phyloP scores from a whole-genome alignment of 805 yeast genomes.

The Sungouiozyma ichnusensis region DNA sequence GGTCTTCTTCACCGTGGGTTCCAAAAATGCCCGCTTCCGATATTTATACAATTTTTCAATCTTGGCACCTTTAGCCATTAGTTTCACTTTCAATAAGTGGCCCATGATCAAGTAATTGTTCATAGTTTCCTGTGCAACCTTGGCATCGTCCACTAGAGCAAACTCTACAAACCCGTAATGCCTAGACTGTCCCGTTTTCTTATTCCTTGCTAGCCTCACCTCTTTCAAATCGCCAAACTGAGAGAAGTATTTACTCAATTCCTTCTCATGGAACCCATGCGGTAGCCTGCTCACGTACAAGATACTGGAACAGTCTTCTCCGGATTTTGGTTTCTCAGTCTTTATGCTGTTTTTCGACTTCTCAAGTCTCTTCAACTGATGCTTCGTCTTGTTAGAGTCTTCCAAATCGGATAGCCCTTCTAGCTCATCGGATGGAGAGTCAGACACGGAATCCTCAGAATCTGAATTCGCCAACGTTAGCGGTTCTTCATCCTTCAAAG shows the following conservation, averaged over 20 bases:
- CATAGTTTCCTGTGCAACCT: slow-evolving; percentile 90
- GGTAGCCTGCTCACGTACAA: slow-evolving; percentile 89
- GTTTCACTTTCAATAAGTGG: slow-evolving; percentile 66
- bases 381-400: slow-evolving; percentile 21
- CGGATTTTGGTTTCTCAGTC: slow-evolving; percentile 13
- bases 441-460: slow-evolving; percentile 12
- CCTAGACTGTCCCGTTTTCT: slow-evolving; percentile 80
- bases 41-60: slow-evolving; percentile 30
- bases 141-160: slow-evolving; percentile 61
- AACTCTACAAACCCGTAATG: slow-evolving; percentile 91
- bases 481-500: slow-evolving; percentile 6
- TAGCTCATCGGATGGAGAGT: slow-evolving; percentile 19
- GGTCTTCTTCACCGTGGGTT: slow-evolving; percentile 24
- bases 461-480: slow-evolving; percentile 21
- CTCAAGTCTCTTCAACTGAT: slow-evolving; percentile 24
- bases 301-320: slow-evolving; percentile 44
- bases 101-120: slow-evolving; percentile 84
- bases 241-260: slow-evolving; percentile 62
- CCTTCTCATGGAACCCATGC: slow-evolving; percentile 79
- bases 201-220: slow-evolving; percentile 76
- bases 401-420: slow-evolving; percentile 27
- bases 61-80: slow-evolving; percentile 38
- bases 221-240: slow-evolving; percentile 85
- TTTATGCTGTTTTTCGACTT: slow-evolving; percentile 6
- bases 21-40: slow-evolving; percentile 27